phyloP scores from a whole-genome alignment of 1,284 basidiomycete genomes.

The Trametes pubescens region DNA sequence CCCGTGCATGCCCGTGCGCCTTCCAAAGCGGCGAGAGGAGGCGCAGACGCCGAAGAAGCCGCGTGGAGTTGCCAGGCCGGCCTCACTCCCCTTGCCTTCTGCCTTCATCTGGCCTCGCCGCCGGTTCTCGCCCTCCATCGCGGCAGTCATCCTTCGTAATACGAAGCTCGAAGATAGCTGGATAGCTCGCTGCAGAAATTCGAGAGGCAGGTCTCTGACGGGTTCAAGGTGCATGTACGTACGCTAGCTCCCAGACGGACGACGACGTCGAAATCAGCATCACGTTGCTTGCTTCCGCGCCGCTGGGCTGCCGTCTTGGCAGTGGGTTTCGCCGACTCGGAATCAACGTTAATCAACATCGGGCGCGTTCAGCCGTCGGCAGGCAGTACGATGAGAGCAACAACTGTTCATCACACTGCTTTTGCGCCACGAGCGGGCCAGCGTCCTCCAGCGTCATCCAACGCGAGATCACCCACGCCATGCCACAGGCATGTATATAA shows the following conservation, averaged over 20 bases:
- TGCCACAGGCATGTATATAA: slow-evolving; percentile 1
- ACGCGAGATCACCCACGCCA: slow-evolving; percentile 3
- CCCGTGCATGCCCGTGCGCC: background rate
- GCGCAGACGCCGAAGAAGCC: background rate
- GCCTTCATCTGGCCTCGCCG: background rate
- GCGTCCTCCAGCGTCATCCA: slow-evolving; percentile 2
- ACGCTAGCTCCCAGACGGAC: too few species aligned
- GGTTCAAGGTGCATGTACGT: too few species aligned
- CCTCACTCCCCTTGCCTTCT: background rate
- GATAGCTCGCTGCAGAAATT: too few species aligned
- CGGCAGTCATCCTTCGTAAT: background rate
- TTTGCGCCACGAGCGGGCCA: background rate
- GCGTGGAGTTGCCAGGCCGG: background rate
- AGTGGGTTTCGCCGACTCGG: background rate
- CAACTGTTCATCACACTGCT: slow-evolving; percentile 5
- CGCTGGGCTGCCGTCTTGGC: background rate
- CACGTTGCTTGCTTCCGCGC: background rate
- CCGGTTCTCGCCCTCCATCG: background rate
- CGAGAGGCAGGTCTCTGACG: too few species aligned
- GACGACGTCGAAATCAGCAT: background rate
- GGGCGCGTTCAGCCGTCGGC: slow-evolving; percentile 5
- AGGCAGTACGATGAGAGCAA: background rate
- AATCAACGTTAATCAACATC: background rate
- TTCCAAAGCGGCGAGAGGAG: background rate
- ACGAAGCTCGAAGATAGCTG: background rate